Evolutionary conservation across 768 basidiomycete species (phyloP).

Genomic region (Amanita rimosa): DNA sequence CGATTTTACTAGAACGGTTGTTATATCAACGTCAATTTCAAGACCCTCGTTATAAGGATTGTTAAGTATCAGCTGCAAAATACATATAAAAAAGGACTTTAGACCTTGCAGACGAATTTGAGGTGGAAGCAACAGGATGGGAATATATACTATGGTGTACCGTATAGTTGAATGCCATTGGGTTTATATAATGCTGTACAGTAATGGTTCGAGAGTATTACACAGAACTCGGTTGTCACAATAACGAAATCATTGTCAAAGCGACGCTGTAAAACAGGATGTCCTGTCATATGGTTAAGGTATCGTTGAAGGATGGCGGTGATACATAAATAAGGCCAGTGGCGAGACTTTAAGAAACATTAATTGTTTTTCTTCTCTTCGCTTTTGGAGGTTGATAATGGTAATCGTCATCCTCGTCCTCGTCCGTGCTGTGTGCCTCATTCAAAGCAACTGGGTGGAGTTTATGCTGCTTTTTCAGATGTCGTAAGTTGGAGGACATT

Average conservation of each 20-base stretch:
- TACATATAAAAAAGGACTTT: conserved; percentile 13
- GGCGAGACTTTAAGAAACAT: conserved; percentile 1
- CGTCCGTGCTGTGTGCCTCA: conserved; percentile 32
- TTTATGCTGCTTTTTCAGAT: conserved; percentile 44
- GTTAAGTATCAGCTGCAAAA: conserved; percentile 12
- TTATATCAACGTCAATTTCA: too few species aligned
- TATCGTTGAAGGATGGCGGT: neutral
- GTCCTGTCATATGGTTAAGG: conserved; percentile 1
- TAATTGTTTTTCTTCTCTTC: conserved; percentile 21
- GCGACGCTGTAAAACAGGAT: neutral
- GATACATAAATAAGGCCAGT: conserved; percentile 1
- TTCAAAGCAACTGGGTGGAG: conserved; percentile 18
- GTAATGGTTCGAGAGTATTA: neutral
- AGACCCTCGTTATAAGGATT: too few species aligned
- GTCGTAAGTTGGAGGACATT: conserved; percentile 42
- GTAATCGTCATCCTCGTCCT: conserved; percentile 41
- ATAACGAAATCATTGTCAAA: conserved; percentile 1
- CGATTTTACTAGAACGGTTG: too few species aligned
- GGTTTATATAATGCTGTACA: neutral
- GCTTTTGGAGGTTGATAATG: conserved; percentile 17
- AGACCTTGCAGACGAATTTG: conserved; percentile 12
- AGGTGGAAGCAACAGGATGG: conserved; percentile 26
- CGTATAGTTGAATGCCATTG: conserved; percentile 13
- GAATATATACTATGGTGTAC: conserved; percentile 29
- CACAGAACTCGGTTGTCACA: neutral